Evolutionary conservation across 768 basidiomycete species (phyloP).

Genomic region (Lentinus tigrinus): DNA sequence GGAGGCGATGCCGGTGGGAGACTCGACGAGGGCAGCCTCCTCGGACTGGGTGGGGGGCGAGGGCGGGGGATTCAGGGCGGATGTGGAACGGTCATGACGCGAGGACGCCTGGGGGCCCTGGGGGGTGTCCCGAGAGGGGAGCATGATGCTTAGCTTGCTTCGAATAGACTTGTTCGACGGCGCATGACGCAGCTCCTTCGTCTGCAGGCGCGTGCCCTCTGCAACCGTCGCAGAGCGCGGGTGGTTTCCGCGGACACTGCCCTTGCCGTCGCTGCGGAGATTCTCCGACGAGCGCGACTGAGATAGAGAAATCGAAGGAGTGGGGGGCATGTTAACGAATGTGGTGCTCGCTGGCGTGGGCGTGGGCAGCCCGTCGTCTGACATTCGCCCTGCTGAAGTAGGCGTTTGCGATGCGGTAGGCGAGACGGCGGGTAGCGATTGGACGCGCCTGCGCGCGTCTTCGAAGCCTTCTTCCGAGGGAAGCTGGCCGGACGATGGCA

Average conservation of each 20-base stretch:
- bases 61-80: slow-evolving; percentile 3
- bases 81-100: slow-evolving; percentile 16
- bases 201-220: slow-evolving; percentile 8
- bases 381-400: slow-evolving; percentile 3
- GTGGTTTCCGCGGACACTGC: slow-evolving; percentile 6
- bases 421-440: slow-evolving; percentile 12
- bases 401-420: slow-evolving; percentile 3
- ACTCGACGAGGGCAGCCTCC: slow-evolving; percentile 25
- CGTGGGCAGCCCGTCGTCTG: slow-evolving; percentile 24
- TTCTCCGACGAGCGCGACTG: slow-evolving; percentile 21
- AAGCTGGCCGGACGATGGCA: not conserved
- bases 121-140: slow-evolving; percentile 14
- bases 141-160: slow-evolving; percentile 20
- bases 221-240: slow-evolving; percentile 23
- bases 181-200: slow-evolving; percentile 14
- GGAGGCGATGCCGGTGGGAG: slow-evolving; percentile 21
- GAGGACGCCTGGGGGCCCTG: slow-evolving; percentile 7
- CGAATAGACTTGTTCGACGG: slow-evolving; percentile 16
- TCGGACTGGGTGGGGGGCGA: not conserved
- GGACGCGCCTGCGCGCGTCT: slow-evolving; percentile 10
- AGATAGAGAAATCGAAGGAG: slow-evolving; percentile 7
- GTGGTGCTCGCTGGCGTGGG: slow-evolving; percentile 24
- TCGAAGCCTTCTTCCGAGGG: not conserved
- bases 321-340: slow-evolving; percentile 17
- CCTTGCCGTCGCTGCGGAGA: slow-evolving; percentile 13